Evolutionary conservation across 805 yeast genomes (phyloP), one percentile per base, ranked within the genome.

Genomic region (Sungouiozyma ichnusensis): DNA sequence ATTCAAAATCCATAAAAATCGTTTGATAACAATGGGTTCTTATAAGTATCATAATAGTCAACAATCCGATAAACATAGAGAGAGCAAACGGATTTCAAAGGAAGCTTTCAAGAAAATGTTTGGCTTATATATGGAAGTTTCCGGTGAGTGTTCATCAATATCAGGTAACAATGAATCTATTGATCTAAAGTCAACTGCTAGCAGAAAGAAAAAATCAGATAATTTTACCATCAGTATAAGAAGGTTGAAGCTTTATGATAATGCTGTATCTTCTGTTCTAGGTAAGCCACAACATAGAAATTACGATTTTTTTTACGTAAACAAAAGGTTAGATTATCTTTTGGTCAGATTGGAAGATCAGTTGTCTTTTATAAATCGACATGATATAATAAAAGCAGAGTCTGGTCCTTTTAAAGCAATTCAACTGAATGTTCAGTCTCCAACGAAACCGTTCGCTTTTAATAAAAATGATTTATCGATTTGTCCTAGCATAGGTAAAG

Each of bases 151-250:
- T 7, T 27, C 15, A 7, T 3, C 8, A 17, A 20, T 18, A 13
- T 9, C 29, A 13, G 32, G 15, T 14, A 31, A 36, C 2, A 33
- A 33, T 2, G 14, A 13, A 16, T 8, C 1, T n/a, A 36, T 18
- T 16, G n/a, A n/a, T 9, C 20, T 18, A 31, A 19, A 17, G 42
- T 24, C 4, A 43, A 36, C 16, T 29, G 38, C 2, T 39, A 35
- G 16, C 44, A 34, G 9, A 35, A 13, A 35, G 31, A 20, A 31
- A 11, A 47, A 44, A 13, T 35, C 37, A 18, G 43, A 44, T n/a
- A 46, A 46, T 3, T 58, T 53, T 39, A 57, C 63, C 2, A 52
- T 57, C 11, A 60, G 63, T 44, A 52, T 57, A 6, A 50, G 65
- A 38, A 46, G 63, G 32, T 51, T 58, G 16, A 54, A 52, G 43